These are phyloP conservation scores for Macroventuria anomochaeta DNA, from an alignment of 2,329 filamentous ascomycete genomes.

Conservation along the genomic window DNA sequence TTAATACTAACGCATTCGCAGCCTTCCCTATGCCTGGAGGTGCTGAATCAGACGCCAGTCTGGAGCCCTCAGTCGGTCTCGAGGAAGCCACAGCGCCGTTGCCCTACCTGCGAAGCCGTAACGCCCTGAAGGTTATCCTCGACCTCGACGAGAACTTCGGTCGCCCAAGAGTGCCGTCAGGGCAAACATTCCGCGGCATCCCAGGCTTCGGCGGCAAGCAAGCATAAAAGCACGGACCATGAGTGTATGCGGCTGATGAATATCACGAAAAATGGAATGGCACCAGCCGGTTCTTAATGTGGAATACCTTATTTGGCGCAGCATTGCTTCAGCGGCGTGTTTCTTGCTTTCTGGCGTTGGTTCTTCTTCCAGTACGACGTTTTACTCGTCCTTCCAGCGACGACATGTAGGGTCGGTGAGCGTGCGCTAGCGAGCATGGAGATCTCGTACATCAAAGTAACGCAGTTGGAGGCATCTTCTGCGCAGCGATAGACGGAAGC, in stretches of 20 bases:
- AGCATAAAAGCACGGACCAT: conserved; percentile 27
- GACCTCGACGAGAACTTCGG: conserved; percentile 96
- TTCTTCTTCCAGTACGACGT: conserved; percentile 22
- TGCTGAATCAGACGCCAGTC: conserved; percentile 56
- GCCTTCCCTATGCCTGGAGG: conserved; percentile 76
- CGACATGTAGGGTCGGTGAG: conserved; percentile 17
- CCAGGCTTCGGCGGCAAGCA: conserved; percentile 46
- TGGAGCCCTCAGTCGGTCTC: conserved; percentile 69
- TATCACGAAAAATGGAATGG: conserved; percentile 33
- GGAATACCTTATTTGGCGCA: conserved; percentile 26
- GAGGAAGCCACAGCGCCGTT: conserved; percentile 68
- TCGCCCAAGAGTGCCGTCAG: conserved; percentile 65
- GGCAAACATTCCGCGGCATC: conserved; percentile 44
- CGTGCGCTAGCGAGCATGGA: conserved; percentile 15
- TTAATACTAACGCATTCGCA: not conserved
- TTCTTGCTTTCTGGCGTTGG: conserved; percentile 36
- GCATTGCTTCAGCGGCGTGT: conserved; percentile 36
- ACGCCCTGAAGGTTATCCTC: conserved; percentile 93
- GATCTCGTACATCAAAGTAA: conserved; percentile 27
- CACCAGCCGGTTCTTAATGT: conserved; percentile 37
- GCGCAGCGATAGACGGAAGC: conserved; percentile 24
- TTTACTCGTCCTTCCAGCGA: conserved; percentile 29
- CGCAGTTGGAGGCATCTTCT: conserved; percentile 18
- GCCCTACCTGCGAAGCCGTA: conserved; percentile 76
- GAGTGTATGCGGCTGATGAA: conserved; percentile 28